Base-by-base conservation (phyloP, 352 stramenopile species). In the Pythium dissimile region DNA sequence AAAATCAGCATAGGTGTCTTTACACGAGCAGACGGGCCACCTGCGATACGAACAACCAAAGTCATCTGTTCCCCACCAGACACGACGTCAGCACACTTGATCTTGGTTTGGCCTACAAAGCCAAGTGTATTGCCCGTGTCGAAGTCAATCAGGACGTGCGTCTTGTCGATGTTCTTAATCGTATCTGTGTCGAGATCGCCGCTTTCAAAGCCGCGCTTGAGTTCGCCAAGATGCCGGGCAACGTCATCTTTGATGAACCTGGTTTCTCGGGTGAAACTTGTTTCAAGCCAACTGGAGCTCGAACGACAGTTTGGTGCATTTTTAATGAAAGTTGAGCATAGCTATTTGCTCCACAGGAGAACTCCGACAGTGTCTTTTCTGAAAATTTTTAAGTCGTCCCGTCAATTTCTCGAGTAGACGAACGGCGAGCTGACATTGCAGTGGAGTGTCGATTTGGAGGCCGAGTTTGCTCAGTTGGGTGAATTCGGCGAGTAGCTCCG, bases 1-100 rank as follows among this genome's bases (percentile, higher is more conserved):
- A 77, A 67, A 20, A 74, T 74, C 46, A 74, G 64, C 62, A 67
- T 77, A 16, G 65, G 56, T 5, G 54, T 41, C n/a, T 48, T 47
- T 15, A 73, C 66, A 9, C 34, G 23, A 11, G 15, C 62, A 32
- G 43, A 32, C 13, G 45, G 11, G 18, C 50, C 56, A 15, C 57
- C 65, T 35, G 58, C 64, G 13, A 69, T 47, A 5, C 46, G 45
- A 1, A 73, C 61, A 11, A 72, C 59, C 53, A 77, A 71, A 21
- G 62, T 71, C 65, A 72, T 73, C 13, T 41, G 62, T 38, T 69
- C 47, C 28, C 57, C 58, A 21, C 57, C 54, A 0, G 60, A 71
- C 15, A 69, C 57, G 26, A 69, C 57, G 21, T 69, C 59, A 11
- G 53, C 50, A 35, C 69, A 75, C 46, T 75, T 75, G 39, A 65